Evolutionary conservation across 352 stramenopile genomes (phyloP).

Genomic region (Globisporangium perplexum): DNA sequence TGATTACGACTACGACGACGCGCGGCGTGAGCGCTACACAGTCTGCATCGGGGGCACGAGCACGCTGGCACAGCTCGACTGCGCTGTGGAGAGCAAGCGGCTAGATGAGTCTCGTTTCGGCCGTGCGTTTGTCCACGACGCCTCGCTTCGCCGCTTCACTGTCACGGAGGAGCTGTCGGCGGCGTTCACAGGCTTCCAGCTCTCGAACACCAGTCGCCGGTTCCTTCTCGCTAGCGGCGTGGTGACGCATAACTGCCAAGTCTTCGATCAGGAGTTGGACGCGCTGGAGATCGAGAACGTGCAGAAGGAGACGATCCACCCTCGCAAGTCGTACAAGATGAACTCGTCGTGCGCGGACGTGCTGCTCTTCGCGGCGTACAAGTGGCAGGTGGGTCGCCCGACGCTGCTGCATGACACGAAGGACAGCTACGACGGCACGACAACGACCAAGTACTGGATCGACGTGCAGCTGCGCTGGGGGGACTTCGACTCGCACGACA

Average conservation of each 20-base stretch:
- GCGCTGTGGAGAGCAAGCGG: background rate
- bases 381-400: conserved; percentile 93
- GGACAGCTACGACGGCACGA: conserved; percentile 96
- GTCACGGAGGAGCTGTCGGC: conserved; percentile 1
- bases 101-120: background rate
- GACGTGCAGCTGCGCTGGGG: conserved; percentile 99
- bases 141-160: background rate
- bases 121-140: background rate
- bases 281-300: conserved; percentile 99
- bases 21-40: background rate
- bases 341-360: conserved; percentile 99
- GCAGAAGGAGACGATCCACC: conserved; percentile 99
- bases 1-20: background rate
- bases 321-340: conserved; percentile 99
- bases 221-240: conserved; percentile 10
- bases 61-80: background rate
- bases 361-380: conserved; percentile 98
- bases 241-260: conserved; percentile 55
- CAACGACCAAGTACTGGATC: conserved; percentile 99
- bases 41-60: background rate
- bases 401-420: conserved; percentile 91
- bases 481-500: conserved; percentile 99
- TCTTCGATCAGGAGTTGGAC: conserved; percentile 99
- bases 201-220: conserved; percentile 15
- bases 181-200: conserved; percentile 10